phyloP scores from a whole-genome alignment of 2,329 filamentous ascomycete species.

The Xylariomycetidae sp. region DNA sequence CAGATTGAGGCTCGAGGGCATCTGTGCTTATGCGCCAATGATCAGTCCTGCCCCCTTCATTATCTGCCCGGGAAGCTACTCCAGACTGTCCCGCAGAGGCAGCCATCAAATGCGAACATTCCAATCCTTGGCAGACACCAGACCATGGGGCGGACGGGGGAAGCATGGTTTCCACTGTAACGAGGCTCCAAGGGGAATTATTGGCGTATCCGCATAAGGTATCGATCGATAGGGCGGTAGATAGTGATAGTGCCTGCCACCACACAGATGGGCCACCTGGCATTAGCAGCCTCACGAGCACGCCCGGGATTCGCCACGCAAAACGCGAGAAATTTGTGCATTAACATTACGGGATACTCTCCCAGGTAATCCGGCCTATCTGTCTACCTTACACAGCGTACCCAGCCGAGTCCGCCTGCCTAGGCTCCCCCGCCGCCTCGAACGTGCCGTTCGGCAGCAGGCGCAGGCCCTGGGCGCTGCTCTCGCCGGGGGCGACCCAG shows the following conservation, averaged over 20 bases:
- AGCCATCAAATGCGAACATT: background rate
- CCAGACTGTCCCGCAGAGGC: too few species aligned
- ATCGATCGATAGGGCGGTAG: background rate
- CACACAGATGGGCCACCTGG: background rate
- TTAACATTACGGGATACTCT: background rate
- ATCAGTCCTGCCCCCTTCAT: background rate
- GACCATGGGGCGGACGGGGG: background rate
- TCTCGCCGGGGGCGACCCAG: slow-evolving; percentile 59
- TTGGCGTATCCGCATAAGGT: background rate
- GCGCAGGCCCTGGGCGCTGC: slow-evolving; percentile 67
- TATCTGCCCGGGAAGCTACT: background rate
- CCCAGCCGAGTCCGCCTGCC: slow-evolving; percentile 68
- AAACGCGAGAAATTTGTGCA: background rate
- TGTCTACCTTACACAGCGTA: slow-evolving; percentile 36
- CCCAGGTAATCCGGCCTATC: background rate
- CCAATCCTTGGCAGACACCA: background rate
- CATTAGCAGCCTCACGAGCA: background rate
- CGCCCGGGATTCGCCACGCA: background rate
- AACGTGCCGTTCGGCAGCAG: slow-evolving; percentile 59
- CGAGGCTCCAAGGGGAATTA: background rate
- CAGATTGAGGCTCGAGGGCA: background rate
- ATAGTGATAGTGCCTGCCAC: background rate
- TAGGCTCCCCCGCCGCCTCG: slow-evolving; percentile 77
- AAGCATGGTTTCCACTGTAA: background rate
- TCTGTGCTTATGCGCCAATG: background rate